Evolutionary conservation across 805 yeast species (phyloP), one percentile per base, ranked within the genome.

Genomic region (Tetrapisispora iriomotensis): DNA sequence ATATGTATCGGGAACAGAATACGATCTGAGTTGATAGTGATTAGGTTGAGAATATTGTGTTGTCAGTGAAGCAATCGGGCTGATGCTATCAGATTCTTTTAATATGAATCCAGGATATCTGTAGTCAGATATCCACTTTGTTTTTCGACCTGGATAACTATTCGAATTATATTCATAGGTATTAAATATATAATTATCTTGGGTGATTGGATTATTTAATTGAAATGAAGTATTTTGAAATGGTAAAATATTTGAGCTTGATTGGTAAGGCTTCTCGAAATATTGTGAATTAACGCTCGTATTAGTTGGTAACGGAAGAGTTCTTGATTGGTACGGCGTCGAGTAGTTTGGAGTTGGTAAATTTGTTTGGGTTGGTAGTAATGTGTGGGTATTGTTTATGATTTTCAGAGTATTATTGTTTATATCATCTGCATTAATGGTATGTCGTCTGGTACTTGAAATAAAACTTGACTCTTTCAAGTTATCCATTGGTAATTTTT

Each of bases 61-160:
- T n/a, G n/a, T 23, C 6, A 12, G 27, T 12, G 12, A 12, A 3
- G 29, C 8, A 23, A 33, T n/a, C 14, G 28, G n/a, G n/a, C n/a
- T n/a, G n/a, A n/a, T n/a, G n/a, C n/a, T n/a, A n/a, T n/a, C n/a
- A n/a, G n/a, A n/a, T n/a, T n/a, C n/a, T n/a, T n/a, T n/a, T n/a
- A n/a, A n/a, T n/a, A n/a, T n/a, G n/a, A 33, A 33, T 3, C 36
- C 36, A 14, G 36, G 36, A 17, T 33, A 33, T 10, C 24, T 27
- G 13, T 33, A 33, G 12, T 22, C 36, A 2, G 28, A 24, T 7
- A 33, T 23, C 15, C 28, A 23, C 7, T 33, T 33, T 2, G 36
- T 8, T 17, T 22, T 23, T 24, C 9, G 35, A 9, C 8, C 7
- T 2, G 17, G 12, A 19, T 27, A 23, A 24, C 6, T 24, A 15